Base-by-base conservation (phyloP, 2,329 filamentous ascomycete genomes). In the Penicillium sp. region DNA sequence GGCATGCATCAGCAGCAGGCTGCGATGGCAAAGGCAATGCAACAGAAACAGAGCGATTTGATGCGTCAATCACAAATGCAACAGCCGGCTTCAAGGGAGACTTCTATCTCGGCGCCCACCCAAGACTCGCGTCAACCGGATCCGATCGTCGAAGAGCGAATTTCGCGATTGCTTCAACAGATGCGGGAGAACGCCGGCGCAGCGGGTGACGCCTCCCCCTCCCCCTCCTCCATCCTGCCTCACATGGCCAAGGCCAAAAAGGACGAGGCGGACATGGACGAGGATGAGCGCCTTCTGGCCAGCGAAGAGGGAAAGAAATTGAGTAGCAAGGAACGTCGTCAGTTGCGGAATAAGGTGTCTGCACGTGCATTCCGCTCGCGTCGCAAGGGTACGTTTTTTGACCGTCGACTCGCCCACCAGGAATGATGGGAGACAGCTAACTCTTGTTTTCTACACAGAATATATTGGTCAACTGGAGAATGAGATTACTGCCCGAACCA, bases 221-320 rank as follows among this genome's bases (percentile, higher is more conserved):
- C 57, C 6, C 60, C 61, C 11, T 60, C 66, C 40, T 58, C 62
- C 29, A 66, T 77, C 9, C 68, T 84, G n/a, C 76, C 82, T 47
- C 85, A 88, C 65, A 80, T 89, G 59, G 77, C 85, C 43, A 85
- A 84, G 54, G 73, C 81, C 54, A 90, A 85, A 78, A 97, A 97
- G 78, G 90, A 96, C 39, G 90, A 97, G 62, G 90, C 96, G 53
- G 91, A 97, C 45, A 97, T 98, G 91, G 93, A 98, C 60, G 91
- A 96, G 69, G 93, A 97, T 61, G 93, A 97, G 77, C 81, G 88
- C 57, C 77, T 96, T 8, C 77, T 96, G 41, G 89, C 89, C n/a
- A 96, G 90, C 52, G 93, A 98, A 63, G 91, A 96, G 73, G 93
- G 91, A 62, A 98, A 98, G 84, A 96, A 96, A 76, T 80, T 98